These are phyloP conservation scores for Aspergillus funiculosus DNA, from an alignment of 495 filamentous ascomycete species.

Conservation along the genomic window DNA sequence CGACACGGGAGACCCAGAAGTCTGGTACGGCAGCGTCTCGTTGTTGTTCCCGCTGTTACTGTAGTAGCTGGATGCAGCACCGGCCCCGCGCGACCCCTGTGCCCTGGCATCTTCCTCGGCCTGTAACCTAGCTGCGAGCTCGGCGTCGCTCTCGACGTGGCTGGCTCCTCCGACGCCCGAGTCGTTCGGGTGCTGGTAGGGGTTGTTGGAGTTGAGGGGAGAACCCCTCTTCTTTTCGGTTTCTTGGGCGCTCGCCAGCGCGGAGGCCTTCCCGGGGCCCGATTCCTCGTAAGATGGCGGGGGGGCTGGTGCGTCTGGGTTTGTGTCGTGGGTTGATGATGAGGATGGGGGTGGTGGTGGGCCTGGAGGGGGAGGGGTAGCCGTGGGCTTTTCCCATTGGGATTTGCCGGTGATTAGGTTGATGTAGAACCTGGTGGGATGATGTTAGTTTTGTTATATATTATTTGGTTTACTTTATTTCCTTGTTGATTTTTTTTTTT, in stretches of 20 bases:
- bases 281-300: conserved; percentile 61
- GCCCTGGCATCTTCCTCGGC: conserved; percentile 71
- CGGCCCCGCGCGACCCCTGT: conserved; percentile 21
- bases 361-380: not conserved
- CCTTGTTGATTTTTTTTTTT: not conserved
- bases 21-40: conserved; percentile 22
- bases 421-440: conserved; percentile 67
- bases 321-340: not conserved
- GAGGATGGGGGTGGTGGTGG: not conserved
- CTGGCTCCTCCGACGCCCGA: conserved; percentile 23
- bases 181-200: conserved; percentile 37
- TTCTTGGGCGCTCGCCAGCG: conserved; percentile 38
- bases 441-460: conserved; percentile 15
- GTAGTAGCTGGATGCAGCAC: conserved; percentile 46
- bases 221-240: conserved; percentile 50
- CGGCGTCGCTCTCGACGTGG: conserved; percentile 61
- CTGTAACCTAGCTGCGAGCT: conserved; percentile 69
- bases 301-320: conserved; percentile 17
- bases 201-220: conserved; percentile 55
- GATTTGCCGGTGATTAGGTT: conserved; percentile 80
- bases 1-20: conserved; percentile 12
- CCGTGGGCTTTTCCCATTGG: conserved; percentile 70
- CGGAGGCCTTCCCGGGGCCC: conserved; percentile 31
- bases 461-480: no score
- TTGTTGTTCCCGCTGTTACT: conserved; percentile 14